A percentile compares a stretch with the other conserved stretches of the same genome.
Conservation (phyloP, 768 basidiomycete genomes). For the Boletus fagicola region DNA sequence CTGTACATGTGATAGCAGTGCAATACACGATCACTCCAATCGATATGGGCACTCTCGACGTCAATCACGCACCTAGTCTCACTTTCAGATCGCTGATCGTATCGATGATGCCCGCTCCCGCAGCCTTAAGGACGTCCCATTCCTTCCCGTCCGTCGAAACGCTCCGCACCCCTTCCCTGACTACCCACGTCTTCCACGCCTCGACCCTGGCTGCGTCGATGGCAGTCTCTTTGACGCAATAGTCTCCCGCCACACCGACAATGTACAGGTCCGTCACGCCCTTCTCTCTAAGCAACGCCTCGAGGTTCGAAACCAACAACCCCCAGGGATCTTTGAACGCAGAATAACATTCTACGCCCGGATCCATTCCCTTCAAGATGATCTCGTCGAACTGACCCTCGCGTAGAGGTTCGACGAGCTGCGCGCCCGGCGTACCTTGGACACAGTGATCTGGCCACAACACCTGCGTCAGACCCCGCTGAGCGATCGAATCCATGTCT, state of each 20-base stretch:
- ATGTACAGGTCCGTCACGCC: slow-evolving; percentile 59
- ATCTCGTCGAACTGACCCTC: slow-evolving; percentile 41
- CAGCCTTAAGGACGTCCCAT: slow-evolving; percentile 38
- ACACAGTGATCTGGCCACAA: slow-evolving; percentile 86
- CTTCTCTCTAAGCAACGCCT: slow-evolving; percentile 38
- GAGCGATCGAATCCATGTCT: slow-evolving; percentile 12
- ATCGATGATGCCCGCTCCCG: slow-evolving; percentile 35
- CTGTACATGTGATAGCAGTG: no score
- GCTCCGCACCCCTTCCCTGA: slow-evolving; percentile 48
- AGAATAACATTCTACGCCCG: slow-evolving; percentile 74
- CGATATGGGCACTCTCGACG: no score
- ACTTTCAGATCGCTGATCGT: slow-evolving; percentile 29
- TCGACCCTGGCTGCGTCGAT: slow-evolving; percentile 47
- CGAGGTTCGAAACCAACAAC: slow-evolving; percentile 47
- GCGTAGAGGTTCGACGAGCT: slow-evolving; percentile 56
- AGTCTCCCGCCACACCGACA: slow-evolving; percentile 74
- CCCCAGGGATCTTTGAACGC: slow-evolving; percentile 67
- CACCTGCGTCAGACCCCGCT: slow-evolving; percentile 44
- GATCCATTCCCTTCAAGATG: slow-evolving; percentile 54
- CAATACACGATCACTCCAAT: no score
- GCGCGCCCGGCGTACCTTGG: slow-evolving; percentile 54
- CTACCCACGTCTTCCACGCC: slow-evolving; percentile 50
- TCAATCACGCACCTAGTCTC: slow-evolving; percentile 19
- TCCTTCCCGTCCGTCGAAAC: slow-evolving; percentile 34
- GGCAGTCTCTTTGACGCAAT: slow-evolving; percentile 65